phyloP scores from a whole-genome alignment of 2,329 filamentous ascomycete species.

The Tolypocladium endophyticum region DNA sequence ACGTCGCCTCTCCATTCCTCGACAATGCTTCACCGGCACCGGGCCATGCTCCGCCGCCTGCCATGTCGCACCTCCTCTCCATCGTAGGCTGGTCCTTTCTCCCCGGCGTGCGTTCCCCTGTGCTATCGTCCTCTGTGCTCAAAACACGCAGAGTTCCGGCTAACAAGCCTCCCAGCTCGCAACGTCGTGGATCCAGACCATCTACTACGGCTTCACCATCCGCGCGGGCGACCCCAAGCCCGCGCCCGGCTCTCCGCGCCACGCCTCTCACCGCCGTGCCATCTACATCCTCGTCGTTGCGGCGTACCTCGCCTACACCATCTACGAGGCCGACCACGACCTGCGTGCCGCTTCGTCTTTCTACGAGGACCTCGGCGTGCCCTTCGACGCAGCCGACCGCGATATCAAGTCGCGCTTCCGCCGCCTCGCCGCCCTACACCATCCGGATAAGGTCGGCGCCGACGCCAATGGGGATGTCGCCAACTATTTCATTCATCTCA shows the following conservation, averaged over 20 bases:
- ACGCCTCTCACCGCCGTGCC: constrained; percentile 62
- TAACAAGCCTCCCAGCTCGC: constrained; percentile 46
- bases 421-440: constrained; percentile 57
- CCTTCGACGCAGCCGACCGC: constrained; percentile 57
- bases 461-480: constrained; percentile 20
- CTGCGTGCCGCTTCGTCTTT: constrained; percentile 63
- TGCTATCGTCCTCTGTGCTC: neutral
- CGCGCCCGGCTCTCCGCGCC: constrained; percentile 56
- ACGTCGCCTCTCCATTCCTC: neutral
- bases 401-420: constrained; percentile 80
- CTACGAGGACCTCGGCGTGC: constrained; percentile 67
- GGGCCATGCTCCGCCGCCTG: constrained; percentile 11
- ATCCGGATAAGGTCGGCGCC: constrained; percentile 70
- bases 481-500: constrained; percentile 67
- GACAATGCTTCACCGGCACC: neutral
- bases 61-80: constrained; percentile 42
- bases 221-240: constrained; percentile 80
- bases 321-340: constrained; percentile 84
- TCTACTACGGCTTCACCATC: constrained; percentile 83
- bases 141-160: neutral
- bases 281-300: constrained; percentile 78
- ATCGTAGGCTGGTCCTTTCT: constrained; percentile 48
- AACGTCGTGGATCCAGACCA: constrained; percentile 64
- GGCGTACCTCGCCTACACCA: constrained; percentile 78
- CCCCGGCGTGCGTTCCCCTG: constrained; percentile 32